These are phyloP conservation scores for Pythium pectinolyticum DNA, from an alignment of 352 stramenopile species.

Conservation along the genomic window DNA sequence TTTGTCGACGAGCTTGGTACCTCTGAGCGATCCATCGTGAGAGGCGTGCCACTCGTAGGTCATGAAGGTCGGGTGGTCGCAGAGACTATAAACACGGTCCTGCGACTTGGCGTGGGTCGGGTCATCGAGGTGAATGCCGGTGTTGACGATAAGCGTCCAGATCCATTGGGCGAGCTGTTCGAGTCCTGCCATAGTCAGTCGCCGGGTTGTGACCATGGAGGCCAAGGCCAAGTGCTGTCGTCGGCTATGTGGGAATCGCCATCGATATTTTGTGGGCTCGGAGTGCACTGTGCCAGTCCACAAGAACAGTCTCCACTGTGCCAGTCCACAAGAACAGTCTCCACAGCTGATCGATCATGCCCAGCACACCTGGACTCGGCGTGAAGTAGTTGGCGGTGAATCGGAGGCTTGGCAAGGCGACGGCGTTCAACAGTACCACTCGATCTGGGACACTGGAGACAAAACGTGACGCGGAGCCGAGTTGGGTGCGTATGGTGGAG, in stretches of 20 bases:
- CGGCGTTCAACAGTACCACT: neutral
- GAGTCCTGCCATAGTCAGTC: no score
- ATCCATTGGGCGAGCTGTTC: neutral
- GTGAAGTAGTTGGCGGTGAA: conserved; percentile 20
- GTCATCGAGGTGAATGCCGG: neutral
- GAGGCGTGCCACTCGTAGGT: no score
- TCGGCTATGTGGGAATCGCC: neutral
- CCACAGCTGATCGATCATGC: neutral
- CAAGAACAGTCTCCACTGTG: no score
- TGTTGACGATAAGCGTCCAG: neutral
- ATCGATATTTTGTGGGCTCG: conserved; percentile 1
- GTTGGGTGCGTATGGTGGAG: neutral
- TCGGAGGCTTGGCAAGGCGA: neutral
- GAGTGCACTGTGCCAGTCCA: neutral
- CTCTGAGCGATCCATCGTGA: no score
- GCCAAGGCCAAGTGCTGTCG: neutral
- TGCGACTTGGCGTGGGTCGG: no score
- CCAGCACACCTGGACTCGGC: neutral
- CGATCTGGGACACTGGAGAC: neutral
- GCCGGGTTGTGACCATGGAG: neutral
- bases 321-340: conserved; percentile 5
- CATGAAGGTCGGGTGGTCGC: no score
- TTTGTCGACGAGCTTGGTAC: no score
- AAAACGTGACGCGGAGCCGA: neutral
- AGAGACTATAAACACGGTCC: no score